Conservation (phyloP, 2,329 filamentous ascomycete genomes). For the Cadophora sp. region DNA sequence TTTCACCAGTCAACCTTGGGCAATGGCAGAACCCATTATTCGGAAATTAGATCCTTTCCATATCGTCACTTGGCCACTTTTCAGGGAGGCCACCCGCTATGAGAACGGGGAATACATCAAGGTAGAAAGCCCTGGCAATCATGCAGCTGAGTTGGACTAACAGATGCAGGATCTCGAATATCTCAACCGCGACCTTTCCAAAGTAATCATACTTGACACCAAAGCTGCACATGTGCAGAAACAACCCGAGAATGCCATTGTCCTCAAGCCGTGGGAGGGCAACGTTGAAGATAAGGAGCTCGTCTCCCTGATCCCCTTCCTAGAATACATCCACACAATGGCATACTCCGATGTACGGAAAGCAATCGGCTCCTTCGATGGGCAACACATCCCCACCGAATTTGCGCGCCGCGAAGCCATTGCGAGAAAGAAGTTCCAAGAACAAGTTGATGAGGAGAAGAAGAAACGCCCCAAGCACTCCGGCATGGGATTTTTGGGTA, state of each 20-base stretch:
- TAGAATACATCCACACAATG: slow-evolving; percentile 97
- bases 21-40: slow-evolving; percentile 84
- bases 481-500: slow-evolving; percentile 72
- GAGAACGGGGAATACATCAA: slow-evolving; percentile 97
- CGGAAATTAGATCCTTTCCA: slow-evolving; percentile 94
- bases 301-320: slow-evolving; percentile 89
- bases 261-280: slow-evolving; percentile 90
- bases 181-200: slow-evolving; percentile 93
- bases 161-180: slow-evolving; percentile 84
- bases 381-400: slow-evolving; percentile 86
- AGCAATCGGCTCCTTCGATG: slow-evolving; percentile 86
- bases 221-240: slow-evolving; percentile 80
- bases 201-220: slow-evolving; percentile 94
- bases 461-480: slow-evolving; percentile 65
- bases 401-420: slow-evolving; percentile 88
- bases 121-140: slow-evolving; percentile 56
- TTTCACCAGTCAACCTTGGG: slow-evolving; percentile 88
- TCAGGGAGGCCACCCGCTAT: slow-evolving; percentile 95
- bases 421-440: slow-evolving; percentile 84
- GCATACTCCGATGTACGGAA: slow-evolving; percentile 86
- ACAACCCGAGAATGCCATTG: slow-evolving; percentile 96
- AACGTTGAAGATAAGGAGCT: slow-evolving; percentile 84
- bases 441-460: slow-evolving; percentile 73
- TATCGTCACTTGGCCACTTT: slow-evolving; percentile 94
- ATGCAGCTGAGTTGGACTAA: slow-evolving; percentile 35